These are phyloP conservation scores for Chaetomium strumarium DNA, from an alignment of 2,329 filamentous ascomycete species.

Conservation along the genomic window DNA sequence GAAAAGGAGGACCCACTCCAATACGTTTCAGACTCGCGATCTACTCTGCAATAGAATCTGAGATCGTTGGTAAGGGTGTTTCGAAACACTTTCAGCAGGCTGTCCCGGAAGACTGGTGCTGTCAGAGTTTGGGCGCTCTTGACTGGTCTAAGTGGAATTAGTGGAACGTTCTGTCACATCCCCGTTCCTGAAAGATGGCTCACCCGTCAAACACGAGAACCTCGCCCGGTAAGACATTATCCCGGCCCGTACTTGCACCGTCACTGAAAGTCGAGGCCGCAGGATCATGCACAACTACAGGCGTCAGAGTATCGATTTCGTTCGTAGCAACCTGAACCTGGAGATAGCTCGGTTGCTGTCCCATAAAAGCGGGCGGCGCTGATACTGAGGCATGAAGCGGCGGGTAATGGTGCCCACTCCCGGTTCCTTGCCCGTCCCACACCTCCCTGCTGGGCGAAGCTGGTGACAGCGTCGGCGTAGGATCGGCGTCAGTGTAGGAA, in stretches of 20 bases:
- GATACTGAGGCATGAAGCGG: constrained; percentile 5
- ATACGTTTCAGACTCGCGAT: constrained; percentile 26
- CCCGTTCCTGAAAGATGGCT: neutral
- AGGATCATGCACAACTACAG: constrained; percentile 22
- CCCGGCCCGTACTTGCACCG: constrained; percentile 23
- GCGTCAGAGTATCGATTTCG: constrained; percentile 23
- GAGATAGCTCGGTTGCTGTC: constrained; percentile 11
- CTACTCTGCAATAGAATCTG: constrained; percentile 26
- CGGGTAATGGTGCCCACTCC: neutral
- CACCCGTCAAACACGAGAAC: constrained; percentile 27
- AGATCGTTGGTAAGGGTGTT: constrained; percentile 26
- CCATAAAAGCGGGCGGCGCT: constrained; percentile 5
- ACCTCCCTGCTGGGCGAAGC: constrained; percentile 2
- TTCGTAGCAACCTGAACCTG: neutral
- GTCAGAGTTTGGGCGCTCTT: constrained; percentile 22
- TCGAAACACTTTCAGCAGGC: constrained; percentile 27
- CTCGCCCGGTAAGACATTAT: constrained; percentile 28
- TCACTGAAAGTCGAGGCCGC: constrained; percentile 22
- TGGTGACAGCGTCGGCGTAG: neutral
- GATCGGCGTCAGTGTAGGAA: constrained; percentile 3
- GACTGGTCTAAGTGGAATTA: constrained; percentile 15
- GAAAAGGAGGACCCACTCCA: constrained; percentile 21
- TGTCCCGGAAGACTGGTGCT: constrained; percentile 21
- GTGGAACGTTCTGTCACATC: neutral
- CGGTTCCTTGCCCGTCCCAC: neutral